Percentiles rank a stretch among this genome's conserved stretches.
Conservation (phyloP, 2,329 filamentous ascomycete species). For the Hypoxylon sp. region DNA sequence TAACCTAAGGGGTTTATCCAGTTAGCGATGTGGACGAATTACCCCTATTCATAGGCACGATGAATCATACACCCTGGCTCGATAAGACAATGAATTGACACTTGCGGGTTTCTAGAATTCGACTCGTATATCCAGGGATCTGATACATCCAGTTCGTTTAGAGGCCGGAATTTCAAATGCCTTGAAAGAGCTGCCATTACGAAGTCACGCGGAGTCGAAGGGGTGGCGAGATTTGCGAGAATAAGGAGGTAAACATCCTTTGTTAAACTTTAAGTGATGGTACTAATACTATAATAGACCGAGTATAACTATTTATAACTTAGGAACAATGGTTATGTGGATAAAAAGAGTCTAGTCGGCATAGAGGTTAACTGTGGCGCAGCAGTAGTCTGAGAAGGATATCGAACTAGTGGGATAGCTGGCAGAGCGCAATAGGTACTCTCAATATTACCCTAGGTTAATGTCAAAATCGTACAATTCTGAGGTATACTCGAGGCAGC, state of each 20-base stretch:
- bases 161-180: neutral
- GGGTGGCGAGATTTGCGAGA: neutral
- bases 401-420: too few species aligned
- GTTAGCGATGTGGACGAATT: constrained; percentile 4
- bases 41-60: constrained; percentile 9
- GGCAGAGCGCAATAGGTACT: neutral
- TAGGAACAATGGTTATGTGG: neutral
- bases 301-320: neutral
- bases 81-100: neutral
- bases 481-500: neutral
- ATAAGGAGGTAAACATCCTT: neutral
- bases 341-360: neutral
- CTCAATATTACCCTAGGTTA: neutral
- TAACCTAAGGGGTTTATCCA: constrained; percentile 12
- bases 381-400: neutral
- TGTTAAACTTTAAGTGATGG: neutral
- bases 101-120: neutral
- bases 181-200: neutral
- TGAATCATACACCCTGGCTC: neutral
- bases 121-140: neutral
- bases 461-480: neutral
- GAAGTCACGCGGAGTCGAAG: neutral
- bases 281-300: neutral
- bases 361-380: neutral
- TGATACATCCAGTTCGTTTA: neutral